Evolutionary conservation across 441 rosid species (phyloP), one percentile per base, ranked within the genome.

Genomic region (Rhodomyrtus psidioides): DNA sequence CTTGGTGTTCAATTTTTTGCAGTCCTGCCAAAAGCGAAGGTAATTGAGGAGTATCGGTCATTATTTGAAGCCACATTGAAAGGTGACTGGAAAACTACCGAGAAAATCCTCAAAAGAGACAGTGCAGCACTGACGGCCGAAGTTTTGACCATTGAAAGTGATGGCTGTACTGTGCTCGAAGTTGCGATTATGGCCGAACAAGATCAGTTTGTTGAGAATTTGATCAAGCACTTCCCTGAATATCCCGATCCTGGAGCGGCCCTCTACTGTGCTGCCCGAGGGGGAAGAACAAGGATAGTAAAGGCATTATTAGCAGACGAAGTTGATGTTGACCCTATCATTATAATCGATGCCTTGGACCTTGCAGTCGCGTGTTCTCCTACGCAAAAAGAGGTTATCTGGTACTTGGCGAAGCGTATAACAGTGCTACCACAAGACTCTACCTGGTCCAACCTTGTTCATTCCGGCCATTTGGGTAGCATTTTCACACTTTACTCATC

Each of bases 171-270:
- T 6, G 4, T 60, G 12, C 42, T 60, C 42, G 74, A 60, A 1
- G 74, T 28, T 28, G 74, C 23, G 3, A 60, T 60, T 7, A 28
- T 28, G 74, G 39, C 12, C 74, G 23, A 34, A 28, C 39, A 28
- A 16, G 74, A 60, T 60, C 42, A 60, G 74, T 28, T 60, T 2
- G 21, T 59, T 15, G 70, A 59, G 70, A 28, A 16, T 2, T 1
- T 27, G 70, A 19, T 59, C 70, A 0, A 60, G 0, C 74, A 2
- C 42, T 60, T 28, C 1, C 23, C 23, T 28, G 1, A 7, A 60
- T 4, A 16, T 7, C 42, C 6, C 65, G 0, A 7, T 28, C 9
- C 2, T 7, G 0, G 3, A 1, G 2, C 0, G 0, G 23, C 42
- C 74, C 21, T 60, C 10, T 0, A 1, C 42, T 15, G 3, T 60